A percentile compares a stretch with the other conserved stretches of the same genome.
These are phyloP conservation scores for Debaryomyces coudertii DNA, from an alignment of 1,139 yeast species.

Conservation along the genomic window DNA sequence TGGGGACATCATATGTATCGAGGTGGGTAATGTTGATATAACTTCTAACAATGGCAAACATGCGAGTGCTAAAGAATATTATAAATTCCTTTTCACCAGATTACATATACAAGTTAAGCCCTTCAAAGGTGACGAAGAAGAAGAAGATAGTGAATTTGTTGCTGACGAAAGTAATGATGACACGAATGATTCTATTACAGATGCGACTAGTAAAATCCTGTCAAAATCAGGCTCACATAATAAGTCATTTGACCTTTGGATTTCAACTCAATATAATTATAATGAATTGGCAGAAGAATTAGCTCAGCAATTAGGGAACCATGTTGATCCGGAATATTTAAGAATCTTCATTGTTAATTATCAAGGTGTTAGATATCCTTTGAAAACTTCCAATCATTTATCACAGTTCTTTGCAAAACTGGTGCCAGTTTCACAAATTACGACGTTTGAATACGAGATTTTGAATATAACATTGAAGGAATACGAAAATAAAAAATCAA, in stretches of 20 bases:
- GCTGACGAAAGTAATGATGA: conserved; percentile 24
- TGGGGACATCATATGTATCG: conserved; percentile 80
- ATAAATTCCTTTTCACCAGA: conserved; percentile 67
- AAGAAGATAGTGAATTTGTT: conserved; percentile 53
- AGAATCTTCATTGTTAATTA: conserved; percentile 63
- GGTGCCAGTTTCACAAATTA: conserved; percentile 47
- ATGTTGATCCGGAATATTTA: conserved; percentile 62
- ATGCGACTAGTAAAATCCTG: conserved; percentile 18
- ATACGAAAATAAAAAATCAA: conserved; percentile 71
- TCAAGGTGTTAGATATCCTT: conserved; percentile 56
- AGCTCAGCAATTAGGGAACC: conserved; percentile 48
- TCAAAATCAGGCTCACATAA: conserved; percentile 19
- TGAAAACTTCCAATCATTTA: conserved; percentile 44
- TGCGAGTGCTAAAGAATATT: conserved; percentile 52
- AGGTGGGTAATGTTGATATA: conserved; percentile 31
- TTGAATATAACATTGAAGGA: conserved; percentile 75
- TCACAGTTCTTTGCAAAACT: conserved; percentile 53
- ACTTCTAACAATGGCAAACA: conserved; percentile 24
- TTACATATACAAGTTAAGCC: conserved; percentile 62
- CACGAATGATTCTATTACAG: conserved; percentile 11
- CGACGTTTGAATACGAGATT: conserved; percentile 70
- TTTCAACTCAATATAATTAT: conserved; percentile 62
- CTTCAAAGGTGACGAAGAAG: conserved; percentile 44
- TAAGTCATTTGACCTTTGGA: conserved; percentile 64
- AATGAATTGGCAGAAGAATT: conserved; percentile 62